phyloP scores from a whole-genome alignment of 1,139 yeast genomes.

The Candida tetrigidarum region DNA sequence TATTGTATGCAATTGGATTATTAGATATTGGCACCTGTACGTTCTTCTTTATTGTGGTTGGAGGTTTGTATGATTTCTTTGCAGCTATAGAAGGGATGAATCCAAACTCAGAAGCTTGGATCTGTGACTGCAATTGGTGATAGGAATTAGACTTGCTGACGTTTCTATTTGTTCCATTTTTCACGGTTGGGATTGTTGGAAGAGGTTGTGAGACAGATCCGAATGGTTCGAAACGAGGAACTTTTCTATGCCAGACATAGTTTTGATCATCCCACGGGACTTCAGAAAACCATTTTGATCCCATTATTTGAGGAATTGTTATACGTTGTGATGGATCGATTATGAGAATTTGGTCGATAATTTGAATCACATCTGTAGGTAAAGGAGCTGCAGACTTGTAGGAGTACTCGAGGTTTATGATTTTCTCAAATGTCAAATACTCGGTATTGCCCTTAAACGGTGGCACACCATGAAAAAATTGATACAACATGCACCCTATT shows the following conservation, averaged over 20 bases:
- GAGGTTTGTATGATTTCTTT: slow-evolving; percentile 37
- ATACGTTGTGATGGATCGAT: slow-evolving; percentile 41
- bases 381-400: slow-evolving; percentile 81
- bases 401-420: slow-evolving; percentile 79
- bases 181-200: slow-evolving; percentile 36
- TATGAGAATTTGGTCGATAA: slow-evolving; percentile 70
- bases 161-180: slow-evolving; percentile 43
- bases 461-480: slow-evolving; percentile 92
- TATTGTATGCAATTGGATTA: neutral
- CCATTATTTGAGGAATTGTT: slow-evolving; percentile 40
- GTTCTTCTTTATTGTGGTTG: slow-evolving; percentile 34
- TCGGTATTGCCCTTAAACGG: slow-evolving; percentile 98
- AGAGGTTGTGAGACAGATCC: slow-evolving; percentile 40
- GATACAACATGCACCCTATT: slow-evolving; percentile 89
- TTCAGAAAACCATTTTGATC: slow-evolving; percentile 41
- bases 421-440: slow-evolving; percentile 91
- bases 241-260: slow-evolving; percentile 50
- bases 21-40: neutral
- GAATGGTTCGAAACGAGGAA: slow-evolving; percentile 56
- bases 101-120: slow-evolving; percentile 40
- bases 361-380: slow-evolving; percentile 58
- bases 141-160: slow-evolving; percentile 43
- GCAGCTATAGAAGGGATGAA: slow-evolving; percentile 34
- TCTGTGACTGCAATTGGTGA: slow-evolving; percentile 48
- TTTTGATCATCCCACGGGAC: slow-evolving; percentile 47